Conservation (phyloP, 2,329 filamentous ascomycete genomes). For the Plenodomus lindquistii region DNA sequence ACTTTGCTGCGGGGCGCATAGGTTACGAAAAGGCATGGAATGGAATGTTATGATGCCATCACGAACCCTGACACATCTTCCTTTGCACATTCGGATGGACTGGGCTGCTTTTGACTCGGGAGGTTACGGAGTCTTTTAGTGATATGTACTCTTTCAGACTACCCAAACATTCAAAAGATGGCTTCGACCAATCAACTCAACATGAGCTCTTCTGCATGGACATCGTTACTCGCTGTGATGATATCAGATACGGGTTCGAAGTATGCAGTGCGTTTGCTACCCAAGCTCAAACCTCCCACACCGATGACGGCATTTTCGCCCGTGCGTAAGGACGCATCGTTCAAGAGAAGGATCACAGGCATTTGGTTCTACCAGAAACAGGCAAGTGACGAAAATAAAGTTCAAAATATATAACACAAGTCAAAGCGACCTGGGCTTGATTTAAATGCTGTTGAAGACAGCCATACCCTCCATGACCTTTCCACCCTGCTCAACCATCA, state of each 20-base stretch:
- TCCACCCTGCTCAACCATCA: slow-evolving; percentile 62
- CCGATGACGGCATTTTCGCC: too few relatives aligned
- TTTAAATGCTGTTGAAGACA: slow-evolving; percentile 48
- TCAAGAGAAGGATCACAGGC: too few relatives aligned
- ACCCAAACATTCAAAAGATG: slow-evolving; percentile 36
- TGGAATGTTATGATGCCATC: slow-evolving; percentile 31
- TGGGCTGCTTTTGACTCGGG: slow-evolving; percentile 33
- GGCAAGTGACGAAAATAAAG: too few relatives aligned
- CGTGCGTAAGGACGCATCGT: too few relatives aligned
- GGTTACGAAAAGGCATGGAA: slow-evolving; percentile 36
- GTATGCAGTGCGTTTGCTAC: too few relatives aligned
- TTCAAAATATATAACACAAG: too few relatives aligned
- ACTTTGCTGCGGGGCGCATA: slow-evolving; percentile 30
- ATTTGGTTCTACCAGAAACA: too few relatives aligned
- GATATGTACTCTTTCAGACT: slow-evolving; percentile 38
- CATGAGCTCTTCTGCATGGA: background rate
- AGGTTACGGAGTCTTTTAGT: slow-evolving; percentile 34
- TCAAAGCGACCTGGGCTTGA: too few relatives aligned
- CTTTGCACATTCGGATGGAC: slow-evolving; percentile 37
- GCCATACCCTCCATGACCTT: slow-evolving; percentile 61
- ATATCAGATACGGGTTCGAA: background rate
- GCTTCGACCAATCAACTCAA: slow-evolving; percentile 24
- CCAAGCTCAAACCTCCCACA: too few relatives aligned
- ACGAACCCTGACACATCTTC: slow-evolving; percentile 32
- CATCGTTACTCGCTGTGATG: background rate